phyloP scores from a whole-genome alignment of 2,329 filamentous ascomycete species.

The Botryotinia globosa region DNA sequence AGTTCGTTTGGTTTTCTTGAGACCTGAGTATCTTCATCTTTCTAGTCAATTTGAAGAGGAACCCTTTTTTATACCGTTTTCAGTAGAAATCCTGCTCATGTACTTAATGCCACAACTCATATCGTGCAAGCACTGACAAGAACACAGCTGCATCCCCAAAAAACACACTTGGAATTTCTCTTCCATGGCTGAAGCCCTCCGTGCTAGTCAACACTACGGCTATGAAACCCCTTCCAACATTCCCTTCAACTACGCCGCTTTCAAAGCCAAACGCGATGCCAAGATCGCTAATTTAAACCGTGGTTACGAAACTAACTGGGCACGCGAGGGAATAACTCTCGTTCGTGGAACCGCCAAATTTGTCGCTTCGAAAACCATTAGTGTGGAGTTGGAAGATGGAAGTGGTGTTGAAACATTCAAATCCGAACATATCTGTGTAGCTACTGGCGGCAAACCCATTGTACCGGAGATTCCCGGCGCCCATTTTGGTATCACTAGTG shows the following conservation, averaged over 20 bases:
- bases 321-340: conserved; percentile 48
- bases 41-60: not conserved
- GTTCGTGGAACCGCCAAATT: conserved; percentile 49
- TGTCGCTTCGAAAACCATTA: conserved; percentile 44
- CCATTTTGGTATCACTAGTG: conserved; percentile 50
- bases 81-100: not conserved
- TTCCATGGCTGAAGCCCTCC: conserved; percentile 47
- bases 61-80: not conserved
- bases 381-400: conserved; percentile 45
- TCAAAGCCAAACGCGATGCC: conserved; percentile 48
- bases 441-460: conserved; percentile 47
- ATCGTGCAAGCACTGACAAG: not conserved
- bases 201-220: conserved; percentile 47
- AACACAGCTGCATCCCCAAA: conserved; percentile 48
- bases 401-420: conserved; percentile 41
- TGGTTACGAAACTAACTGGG: conserved; percentile 50
- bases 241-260: conserved; percentile 45
- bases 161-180: conserved; percentile 54
- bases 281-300: conserved; percentile 46
- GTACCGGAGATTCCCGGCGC: conserved; percentile 43
- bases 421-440: conserved; percentile 48
- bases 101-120: not conserved
- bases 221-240: conserved; percentile 46
- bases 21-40: not conserved
- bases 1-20: not conserved